phyloP scores from a whole-genome alignment of 1,139 yeast species.

The Waltiozyma sp. region DNA sequence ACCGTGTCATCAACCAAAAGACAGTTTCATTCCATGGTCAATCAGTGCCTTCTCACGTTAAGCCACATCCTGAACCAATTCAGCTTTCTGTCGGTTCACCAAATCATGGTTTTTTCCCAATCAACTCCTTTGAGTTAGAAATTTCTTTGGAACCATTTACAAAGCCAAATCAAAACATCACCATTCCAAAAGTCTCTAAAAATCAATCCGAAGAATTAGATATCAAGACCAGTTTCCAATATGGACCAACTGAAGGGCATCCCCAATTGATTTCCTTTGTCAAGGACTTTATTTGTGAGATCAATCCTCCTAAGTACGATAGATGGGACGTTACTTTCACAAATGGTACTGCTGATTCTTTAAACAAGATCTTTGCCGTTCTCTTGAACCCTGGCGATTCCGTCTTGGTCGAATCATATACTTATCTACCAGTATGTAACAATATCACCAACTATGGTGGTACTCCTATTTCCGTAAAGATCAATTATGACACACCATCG shows the following conservation, averaged over 20 bases:
- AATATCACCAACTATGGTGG: constrained; percentile 37
- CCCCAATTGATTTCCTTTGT: constrained; percentile 31
- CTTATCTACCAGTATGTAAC: constrained; percentile 43
- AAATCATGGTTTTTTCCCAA: constrained; percentile 45
- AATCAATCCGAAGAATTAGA: constrained; percentile 21
- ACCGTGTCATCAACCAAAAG: constrained; percentile 9
- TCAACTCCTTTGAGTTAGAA: constrained; percentile 35
- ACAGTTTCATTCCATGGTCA: constrained; percentile 9
- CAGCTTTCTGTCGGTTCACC: constrained; percentile 47
- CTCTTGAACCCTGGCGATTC: constrained; percentile 44
- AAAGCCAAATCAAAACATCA: neutral
- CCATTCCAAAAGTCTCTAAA: constrained; percentile 7
- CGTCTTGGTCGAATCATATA: constrained; percentile 49
- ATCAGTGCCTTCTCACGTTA: constrained; percentile 29
- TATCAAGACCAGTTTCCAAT: constrained; percentile 40
- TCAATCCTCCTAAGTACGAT: constrained; percentile 37
- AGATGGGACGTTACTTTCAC: constrained; percentile 45
- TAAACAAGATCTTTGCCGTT: constrained; percentile 47
- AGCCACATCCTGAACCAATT: constrained; percentile 32
- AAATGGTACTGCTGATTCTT: constrained; percentile 55
- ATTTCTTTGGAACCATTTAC: constrained; percentile 29
- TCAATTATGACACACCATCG: constrained; percentile 21
- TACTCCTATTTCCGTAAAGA: constrained; percentile 37
- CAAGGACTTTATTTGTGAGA: constrained; percentile 27
- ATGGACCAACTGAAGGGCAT: constrained; percentile 32